Base-by-base conservation (phyloP, 345 rosid species). In the Geranium brycei region DNA sequence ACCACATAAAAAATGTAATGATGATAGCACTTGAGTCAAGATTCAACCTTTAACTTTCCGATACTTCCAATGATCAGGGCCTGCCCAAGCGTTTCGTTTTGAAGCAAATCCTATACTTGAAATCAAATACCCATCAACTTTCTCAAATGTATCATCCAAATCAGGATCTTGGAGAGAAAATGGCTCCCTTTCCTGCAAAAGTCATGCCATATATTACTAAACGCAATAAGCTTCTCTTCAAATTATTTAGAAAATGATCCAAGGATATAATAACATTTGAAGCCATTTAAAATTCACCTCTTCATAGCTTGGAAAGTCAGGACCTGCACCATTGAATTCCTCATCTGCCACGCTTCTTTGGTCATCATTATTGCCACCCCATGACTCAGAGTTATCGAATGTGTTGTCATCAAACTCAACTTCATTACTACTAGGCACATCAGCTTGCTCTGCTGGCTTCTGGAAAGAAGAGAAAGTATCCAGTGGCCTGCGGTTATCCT, bases 61-160 rank as follows among this genome's bases (percentile, higher is more conserved):
- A 70, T 79, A 92, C 75, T 92, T 89, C 95, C 98, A 92, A 67
- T 89, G 95, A 73, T 87, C 98, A 75, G 98, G 97, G 78, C 98
- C 98, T 5, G 98, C 98, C 98, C 98, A 92, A 60, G 85, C 87
- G 82, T 92, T 92, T 73, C 78, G 91, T 75, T 84, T 90, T 17
- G 82, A 76, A 55, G 78, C 59, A 57, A 80, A 78, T 71, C 98
- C 98, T 79, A 87, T 77, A 62, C 81, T 83, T 56, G 82, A 73
- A 69, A 83, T 78, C 71, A 92, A 76, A 71, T 81, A 82, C 55
- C 72, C 76, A 63, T 92, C 98, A 66, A 87, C 83, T 59, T 74
- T 79, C 62, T 84, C 87, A 64, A 78, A 67, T 73, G 67, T 79
- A 41, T 78, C 89, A 57, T 83, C 88, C 17, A 59, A 57, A 72